These are phyloP conservation scores for Globisporangium nunn DNA, from an alignment of 352 stramenopile species.

Conservation along the genomic window DNA sequence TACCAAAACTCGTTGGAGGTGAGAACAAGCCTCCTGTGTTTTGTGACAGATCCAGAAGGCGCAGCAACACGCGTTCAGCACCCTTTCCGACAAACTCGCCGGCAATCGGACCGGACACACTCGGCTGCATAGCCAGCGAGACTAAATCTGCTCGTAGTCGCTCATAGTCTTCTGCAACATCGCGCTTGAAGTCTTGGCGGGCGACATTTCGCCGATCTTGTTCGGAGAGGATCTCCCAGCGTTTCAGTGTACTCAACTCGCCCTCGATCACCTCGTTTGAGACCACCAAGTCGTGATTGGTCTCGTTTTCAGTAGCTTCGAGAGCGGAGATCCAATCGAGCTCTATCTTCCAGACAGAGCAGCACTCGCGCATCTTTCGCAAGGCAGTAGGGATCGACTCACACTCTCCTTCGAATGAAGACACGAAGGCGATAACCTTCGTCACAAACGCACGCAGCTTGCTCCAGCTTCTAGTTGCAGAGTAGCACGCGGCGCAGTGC, in stretches of 20 bases:
- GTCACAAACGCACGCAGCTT: constrained; percentile 25
- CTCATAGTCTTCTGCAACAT: constrained; percentile 1
- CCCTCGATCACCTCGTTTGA: neutral
- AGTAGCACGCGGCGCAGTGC: constrained; percentile 45
- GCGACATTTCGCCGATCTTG: neutral
- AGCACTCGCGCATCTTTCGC: constrained; percentile 26
- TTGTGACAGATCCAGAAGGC: constrained; percentile 5
- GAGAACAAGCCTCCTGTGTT: neutral
- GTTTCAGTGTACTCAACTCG: constrained; percentile 11
- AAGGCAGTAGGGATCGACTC: constrained; percentile 17
- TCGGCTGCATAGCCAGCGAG: constrained; percentile 24
- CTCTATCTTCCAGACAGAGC: constrained; percentile 30
- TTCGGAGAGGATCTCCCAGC: constrained; percentile 22
- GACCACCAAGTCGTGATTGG: too few relatives aligned
- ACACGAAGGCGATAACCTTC: constrained; percentile 19
- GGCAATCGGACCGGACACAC: constrained; percentile 20
- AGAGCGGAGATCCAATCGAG: constrained; percentile 21
- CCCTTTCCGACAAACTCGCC: constrained; percentile 33
- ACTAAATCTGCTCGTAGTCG: constrained; percentile 17
- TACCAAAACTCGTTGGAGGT: neutral
- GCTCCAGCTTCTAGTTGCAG: constrained; percentile 30
- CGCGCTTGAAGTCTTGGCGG: neutral
- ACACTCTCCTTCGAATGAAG: constrained; percentile 17
- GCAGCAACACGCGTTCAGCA: constrained; percentile 23
- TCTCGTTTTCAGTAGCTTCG: constrained; percentile 6